Percentiles rank a stretch among this genome's conserved stretches.
These are phyloP conservation scores for Persicaria tinctoria DNA, from an alignment of 148 eudicot genomes.

Conservation along the genomic window DNA sequence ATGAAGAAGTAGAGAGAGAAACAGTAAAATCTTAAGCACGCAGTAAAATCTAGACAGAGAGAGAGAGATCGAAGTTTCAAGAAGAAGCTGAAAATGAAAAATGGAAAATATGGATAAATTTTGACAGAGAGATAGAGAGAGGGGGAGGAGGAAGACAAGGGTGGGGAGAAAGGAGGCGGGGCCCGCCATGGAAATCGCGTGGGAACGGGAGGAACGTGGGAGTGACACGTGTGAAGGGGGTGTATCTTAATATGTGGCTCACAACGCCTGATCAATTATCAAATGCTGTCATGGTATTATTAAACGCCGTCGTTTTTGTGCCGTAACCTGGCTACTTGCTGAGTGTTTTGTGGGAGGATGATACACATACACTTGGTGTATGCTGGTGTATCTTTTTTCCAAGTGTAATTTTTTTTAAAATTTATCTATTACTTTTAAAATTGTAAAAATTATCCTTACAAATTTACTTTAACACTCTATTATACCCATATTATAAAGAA, in stretches of 20 bases:
- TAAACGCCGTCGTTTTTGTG: not conserved
- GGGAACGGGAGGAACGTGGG: not conserved
- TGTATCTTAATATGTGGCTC: slow-evolving; percentile 10
- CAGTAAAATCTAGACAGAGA: not conserved
- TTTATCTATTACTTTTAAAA: too few relatives aligned
- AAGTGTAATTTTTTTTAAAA: too few relatives aligned
- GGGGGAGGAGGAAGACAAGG: not conserved
- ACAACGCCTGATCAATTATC: slow-evolving; percentile 4
- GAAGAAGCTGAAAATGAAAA: not conserved
- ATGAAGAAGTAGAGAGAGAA: not conserved
- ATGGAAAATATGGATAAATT: not conserved
- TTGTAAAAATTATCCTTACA: too few relatives aligned
- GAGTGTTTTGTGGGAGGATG: too few relatives aligned
- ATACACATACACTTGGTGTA: too few relatives aligned
- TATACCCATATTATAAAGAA: too few relatives aligned
- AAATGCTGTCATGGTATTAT: not conserved
- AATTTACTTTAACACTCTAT: too few relatives aligned
- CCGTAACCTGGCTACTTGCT: not conserved
- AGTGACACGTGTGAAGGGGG: slow-evolving; percentile 7
- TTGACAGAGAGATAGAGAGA: not conserved
- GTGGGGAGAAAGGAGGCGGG: slow-evolving; percentile 1
- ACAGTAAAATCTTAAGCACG: not conserved
- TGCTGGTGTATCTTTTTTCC: too few relatives aligned
- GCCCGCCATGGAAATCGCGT: not conserved
- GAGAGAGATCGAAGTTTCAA: not conserved